phyloP scores from a whole-genome alignment of 2,329 filamentous ascomycete genomes.

The Setomelanomma holmii region DNA sequence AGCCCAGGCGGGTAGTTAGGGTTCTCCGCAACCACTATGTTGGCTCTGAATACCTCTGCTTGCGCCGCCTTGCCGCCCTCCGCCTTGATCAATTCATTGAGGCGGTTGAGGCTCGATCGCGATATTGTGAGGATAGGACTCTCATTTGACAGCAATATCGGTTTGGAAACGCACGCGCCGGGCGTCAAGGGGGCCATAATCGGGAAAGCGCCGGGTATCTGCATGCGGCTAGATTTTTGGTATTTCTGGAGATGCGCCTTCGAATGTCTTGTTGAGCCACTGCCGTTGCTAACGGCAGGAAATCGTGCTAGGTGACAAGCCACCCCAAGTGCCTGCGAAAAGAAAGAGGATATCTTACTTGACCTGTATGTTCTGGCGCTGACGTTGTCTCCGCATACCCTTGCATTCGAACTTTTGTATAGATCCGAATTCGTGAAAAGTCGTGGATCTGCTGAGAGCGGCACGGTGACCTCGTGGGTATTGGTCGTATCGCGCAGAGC shows the following conservation, averaged over 20 bases:
- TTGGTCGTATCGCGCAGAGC: conserved; percentile 37
- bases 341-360: conserved; percentile 73
- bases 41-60: conserved; percentile 83
- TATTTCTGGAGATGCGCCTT: conserved; percentile 72
- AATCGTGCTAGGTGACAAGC: conserved; percentile 87
- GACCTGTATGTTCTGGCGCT: conserved; percentile 74
- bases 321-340: conserved; percentile 75
- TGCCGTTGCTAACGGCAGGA: conserved; percentile 63
- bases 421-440: conserved; percentile 56
- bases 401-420: conserved; percentile 61
- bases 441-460: conserved; percentile 72
- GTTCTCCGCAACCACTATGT: conserved; percentile 73
- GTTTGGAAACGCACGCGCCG: conserved; percentile 60
- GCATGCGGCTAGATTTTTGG: conserved; percentile 32
- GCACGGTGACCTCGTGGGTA: conserved; percentile 52
- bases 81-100: conserved; percentile 75
- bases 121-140: conserved; percentile 90
- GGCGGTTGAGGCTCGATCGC: conserved; percentile 75
- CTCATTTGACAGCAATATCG: conserved; percentile 88
- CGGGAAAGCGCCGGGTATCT: conserved; percentile 64
- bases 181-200: conserved; percentile 49
- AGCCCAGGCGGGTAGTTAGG: conserved; percentile 50
- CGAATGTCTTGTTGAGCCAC: conserved; percentile 68
- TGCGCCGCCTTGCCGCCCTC: conserved; percentile 70
- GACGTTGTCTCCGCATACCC: conserved; percentile 84